These are phyloP conservation scores for Exophiala sp. DNA, from an alignment of 2,329 filamentous ascomycete species.

Conservation along the genomic window DNA sequence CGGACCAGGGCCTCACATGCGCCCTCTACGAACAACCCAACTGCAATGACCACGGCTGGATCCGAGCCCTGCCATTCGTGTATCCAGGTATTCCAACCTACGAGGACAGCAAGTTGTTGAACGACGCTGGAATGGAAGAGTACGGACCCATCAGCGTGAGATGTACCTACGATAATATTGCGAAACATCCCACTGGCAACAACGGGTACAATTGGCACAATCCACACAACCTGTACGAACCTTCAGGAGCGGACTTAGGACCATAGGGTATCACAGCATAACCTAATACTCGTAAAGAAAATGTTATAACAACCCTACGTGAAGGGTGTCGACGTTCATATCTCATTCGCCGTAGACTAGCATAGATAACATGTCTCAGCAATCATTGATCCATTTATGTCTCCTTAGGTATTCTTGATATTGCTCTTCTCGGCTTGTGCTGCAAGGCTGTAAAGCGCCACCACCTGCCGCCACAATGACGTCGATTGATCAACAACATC, in stretches of 20 bases:
- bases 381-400: too few species aligned
- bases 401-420: not conserved
- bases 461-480: not conserved
- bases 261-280: too few species aligned
- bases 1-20: conserved; percentile 18
- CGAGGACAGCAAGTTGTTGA: conserved; percentile 6
- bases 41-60: conserved; percentile 14
- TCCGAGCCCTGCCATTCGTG: not conserved
- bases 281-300: too few species aligned
- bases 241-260: too few species aligned
- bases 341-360: not conserved
- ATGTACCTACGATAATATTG: conserved; percentile 1
- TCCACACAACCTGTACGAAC: not conserved
- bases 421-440: not conserved
- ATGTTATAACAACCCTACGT: too few species aligned
- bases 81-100: conserved; percentile 15
- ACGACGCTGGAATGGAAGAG: not conserved
- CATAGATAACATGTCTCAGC: not conserved
- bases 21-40: conserved; percentile 13
- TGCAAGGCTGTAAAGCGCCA: not conserved
- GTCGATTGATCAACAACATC: not conserved
- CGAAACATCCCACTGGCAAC: not conserved
- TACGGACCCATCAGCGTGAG: conserved; percentile 11
- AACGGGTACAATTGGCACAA: not conserved
- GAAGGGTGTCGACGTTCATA: too few species aligned